Conservation (phyloP, 768 basidiomycete genomes). For the Russula compacta region DNA sequence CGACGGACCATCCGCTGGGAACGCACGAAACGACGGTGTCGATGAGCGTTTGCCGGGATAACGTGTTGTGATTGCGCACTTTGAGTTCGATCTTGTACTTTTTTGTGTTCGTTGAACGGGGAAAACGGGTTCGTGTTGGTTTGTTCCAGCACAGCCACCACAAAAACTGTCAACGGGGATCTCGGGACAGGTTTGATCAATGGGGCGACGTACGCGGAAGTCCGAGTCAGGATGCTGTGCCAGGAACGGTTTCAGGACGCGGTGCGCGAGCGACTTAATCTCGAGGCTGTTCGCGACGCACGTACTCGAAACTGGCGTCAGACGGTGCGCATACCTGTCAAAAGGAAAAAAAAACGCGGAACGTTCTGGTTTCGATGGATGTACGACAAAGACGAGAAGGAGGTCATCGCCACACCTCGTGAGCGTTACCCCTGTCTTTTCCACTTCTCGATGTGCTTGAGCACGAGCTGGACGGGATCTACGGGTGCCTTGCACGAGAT, state of each 20-base stretch:
- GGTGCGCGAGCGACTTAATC: constrained; percentile 52
- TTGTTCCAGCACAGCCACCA: background rate
- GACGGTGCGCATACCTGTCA: constrained; percentile 55
- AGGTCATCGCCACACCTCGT: constrained; percentile 43
- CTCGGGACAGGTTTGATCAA: too few species aligned
- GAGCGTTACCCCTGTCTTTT: constrained; percentile 50
- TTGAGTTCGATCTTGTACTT: constrained; percentile 80
- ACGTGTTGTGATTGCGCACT: constrained; percentile 65
- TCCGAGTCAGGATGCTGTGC: constrained; percentile 34
- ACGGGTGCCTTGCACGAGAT: constrained; percentile 73
- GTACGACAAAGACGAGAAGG: background rate
- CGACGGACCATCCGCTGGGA: constrained; percentile 57
- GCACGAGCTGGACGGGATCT: constrained; percentile 63
- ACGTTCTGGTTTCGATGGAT: background rate
- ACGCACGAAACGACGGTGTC: constrained; percentile 63
- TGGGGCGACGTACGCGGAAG: constrained; percentile 36
- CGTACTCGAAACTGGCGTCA: constrained; percentile 60
- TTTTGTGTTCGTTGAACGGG: background rate
- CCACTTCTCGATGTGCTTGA: constrained; percentile 55
- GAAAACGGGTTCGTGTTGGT: too few species aligned
- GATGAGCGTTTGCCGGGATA: constrained; percentile 51
- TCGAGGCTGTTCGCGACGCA: constrained; percentile 63
- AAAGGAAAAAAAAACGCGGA: background rate
- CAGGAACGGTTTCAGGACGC: constrained; percentile 46
- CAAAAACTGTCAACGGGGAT: background rate